Evolutionary conservation across 208 protist genomes (phyloP).

Genomic region (Acanthamoeba rhysodes): DNA sequence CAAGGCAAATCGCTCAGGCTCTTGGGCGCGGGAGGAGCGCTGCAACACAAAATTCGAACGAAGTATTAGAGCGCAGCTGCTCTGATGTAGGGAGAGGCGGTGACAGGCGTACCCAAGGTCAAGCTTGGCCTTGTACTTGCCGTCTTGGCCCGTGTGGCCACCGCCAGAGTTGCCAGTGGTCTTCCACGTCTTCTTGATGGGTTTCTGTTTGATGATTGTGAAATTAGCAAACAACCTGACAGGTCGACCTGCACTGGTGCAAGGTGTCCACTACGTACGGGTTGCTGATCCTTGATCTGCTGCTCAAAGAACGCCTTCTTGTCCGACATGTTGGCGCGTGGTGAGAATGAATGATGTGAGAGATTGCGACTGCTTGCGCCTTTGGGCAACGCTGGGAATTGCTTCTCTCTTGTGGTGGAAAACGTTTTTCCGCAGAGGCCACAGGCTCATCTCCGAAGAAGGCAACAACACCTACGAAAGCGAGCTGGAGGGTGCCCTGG

Average conservation of each 20-base stretch:
- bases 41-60: not conserved
- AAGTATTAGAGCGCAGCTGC: too few relatives aligned
- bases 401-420: too few relatives aligned
- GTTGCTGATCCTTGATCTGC: constrained; percentile 65
- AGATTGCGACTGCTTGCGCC: not conserved
- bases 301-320: constrained; percentile 74
- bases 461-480: too few relatives aligned
- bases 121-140: constrained; percentile 73
- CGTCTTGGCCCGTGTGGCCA: constrained; percentile 34
- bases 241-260: too few relatives aligned
- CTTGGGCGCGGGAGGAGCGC: constrained; percentile 28
- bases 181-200: constrained; percentile 73
- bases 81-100: not conserved
- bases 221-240: too few relatives aligned
- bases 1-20: constrained; percentile 59
- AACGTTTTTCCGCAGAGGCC: too few relatives aligned
- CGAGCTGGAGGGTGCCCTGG: not conserved
- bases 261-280: not conserved
- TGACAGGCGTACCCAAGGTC: constrained; percentile 51
- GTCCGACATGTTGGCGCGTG: not conserved
- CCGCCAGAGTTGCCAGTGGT: constrained; percentile 54
- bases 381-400: not conserved
- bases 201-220: not conserved
- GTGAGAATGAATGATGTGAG: not conserved
- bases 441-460: too few relatives aligned